These are phyloP conservation scores for Dendrostoma leiphaemia DNA, from an alignment of 2,329 filamentous ascomycete genomes.

Conservation along the genomic window DNA sequence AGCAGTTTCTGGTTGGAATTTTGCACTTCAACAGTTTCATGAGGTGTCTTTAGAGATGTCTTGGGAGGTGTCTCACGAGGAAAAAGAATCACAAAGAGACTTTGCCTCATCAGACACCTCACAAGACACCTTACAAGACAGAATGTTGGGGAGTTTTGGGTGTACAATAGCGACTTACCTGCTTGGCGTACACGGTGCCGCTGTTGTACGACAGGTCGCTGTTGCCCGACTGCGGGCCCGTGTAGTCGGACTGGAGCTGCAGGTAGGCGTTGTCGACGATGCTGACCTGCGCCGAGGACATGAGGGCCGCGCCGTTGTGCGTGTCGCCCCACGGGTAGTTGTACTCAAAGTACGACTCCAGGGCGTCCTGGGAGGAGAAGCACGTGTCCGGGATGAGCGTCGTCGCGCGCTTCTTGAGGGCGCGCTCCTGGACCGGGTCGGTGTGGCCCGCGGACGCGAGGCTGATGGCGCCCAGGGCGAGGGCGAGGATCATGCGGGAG, in stretches of 20 bases:
- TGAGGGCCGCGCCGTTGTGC: constrained; percentile 54
- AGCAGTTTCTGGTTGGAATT: too few relatives aligned
- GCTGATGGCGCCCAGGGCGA: constrained; percentile 5
- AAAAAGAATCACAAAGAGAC: too few relatives aligned
- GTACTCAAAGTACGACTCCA: constrained; percentile 43
- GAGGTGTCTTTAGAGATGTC: too few relatives aligned
- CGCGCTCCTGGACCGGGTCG: constrained; percentile 9
- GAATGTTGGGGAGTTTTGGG: too few relatives aligned
- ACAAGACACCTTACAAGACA: too few relatives aligned
- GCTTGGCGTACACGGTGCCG: constrained; percentile 37
- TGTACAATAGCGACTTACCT: too few relatives aligned
- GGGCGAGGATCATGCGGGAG: constrained; percentile 3
- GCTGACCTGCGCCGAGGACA: constrained; percentile 43
- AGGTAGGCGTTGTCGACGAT: constrained; percentile 37
- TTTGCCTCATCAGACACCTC: too few relatives aligned
- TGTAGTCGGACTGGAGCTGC: constrained; percentile 42
- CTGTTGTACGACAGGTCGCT: constrained; percentile 48
- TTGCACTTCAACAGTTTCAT: too few relatives aligned
- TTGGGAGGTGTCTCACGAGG: too few relatives aligned
- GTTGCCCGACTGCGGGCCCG: constrained; percentile 34
- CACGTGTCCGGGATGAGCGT: constrained; percentile 35
- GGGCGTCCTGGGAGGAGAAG: constrained; percentile 32
- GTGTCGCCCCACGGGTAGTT: constrained; percentile 54
- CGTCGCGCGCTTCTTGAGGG: constrained; percentile 19
- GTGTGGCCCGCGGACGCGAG: constrained; percentile 7